Base-by-base conservation (phyloP, 331 rosid genomes). In the Malus hybrid region DNA sequence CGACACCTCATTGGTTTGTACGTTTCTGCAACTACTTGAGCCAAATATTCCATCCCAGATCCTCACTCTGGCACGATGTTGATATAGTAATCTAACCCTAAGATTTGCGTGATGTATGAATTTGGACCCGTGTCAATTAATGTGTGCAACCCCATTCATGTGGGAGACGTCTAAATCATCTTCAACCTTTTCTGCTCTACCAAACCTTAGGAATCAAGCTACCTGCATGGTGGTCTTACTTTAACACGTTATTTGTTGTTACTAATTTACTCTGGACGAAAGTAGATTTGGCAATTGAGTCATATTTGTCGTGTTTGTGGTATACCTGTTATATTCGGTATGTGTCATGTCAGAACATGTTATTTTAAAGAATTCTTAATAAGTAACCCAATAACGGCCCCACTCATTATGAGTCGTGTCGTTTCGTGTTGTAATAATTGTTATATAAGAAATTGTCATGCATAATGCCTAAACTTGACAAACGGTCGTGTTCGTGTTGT, bases 21-120 rank as follows among this genome's bases (percentile, higher is more conserved):
- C 56, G 84, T 83, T 84, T 88, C 89, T 86, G 73, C 81, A 81
- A 34, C 88, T 76, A 72, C 81, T 80, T 84, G 80, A 77, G 80
- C 66, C 70, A 72, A 81, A 81, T 78, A 84, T 83, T 81, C 72
- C 84, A n/a, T 55, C 76, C 66, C 75, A 80, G 74, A 81, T 87
- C 69, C 29, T 72, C 74, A 82, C 67, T 75, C 62, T 71, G 73
- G 69, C 81, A 42, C 56, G 34, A 58, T 60, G 66, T 71, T 69
- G 36, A 80, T 71, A 32, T 82, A 85, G 86, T 63, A 78, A 72
- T 64, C 73, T 78, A 52, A 80, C 75, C 89, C 86, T 30, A 28
- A 19, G 22, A 33, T 67, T 36, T 62, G 68, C 73, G 55, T 34
- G 52, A 10, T 71, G 75, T 34, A 14, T 58, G 34, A 24, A 50